Percentiles rank a stretch among this genome's conserved stretches.
phyloP scores from a whole-genome alignment of 2,329 filamentous ascomycete genomes.

The Ilyonectria destructans region DNA sequence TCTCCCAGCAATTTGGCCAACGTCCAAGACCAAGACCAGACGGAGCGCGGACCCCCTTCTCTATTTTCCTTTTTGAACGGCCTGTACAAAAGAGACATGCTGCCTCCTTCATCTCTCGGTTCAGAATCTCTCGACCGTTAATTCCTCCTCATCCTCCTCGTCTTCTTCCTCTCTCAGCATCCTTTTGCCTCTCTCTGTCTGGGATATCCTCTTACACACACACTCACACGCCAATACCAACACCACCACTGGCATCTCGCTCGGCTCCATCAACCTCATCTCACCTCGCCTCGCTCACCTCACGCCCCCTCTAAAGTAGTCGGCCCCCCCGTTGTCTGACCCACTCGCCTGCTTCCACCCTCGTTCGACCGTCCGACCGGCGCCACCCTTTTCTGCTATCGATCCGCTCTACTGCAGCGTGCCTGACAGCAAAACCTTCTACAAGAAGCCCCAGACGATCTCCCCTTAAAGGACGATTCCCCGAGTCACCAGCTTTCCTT shows the following conservation, averaged over 20 bases:
- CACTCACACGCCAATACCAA: slow-evolving; percentile 3
- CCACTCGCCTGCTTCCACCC: slow-evolving; percentile 33
- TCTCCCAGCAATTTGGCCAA: slow-evolving; percentile 19
- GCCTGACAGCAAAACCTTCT: slow-evolving; percentile 37
- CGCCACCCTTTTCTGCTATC: slow-evolving; percentile 42
- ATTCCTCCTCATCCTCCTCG: slow-evolving; percentile 10
- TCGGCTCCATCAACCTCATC: slow-evolving; percentile 18
- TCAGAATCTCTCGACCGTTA: slow-evolving; percentile 31
- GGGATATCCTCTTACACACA: not conserved
- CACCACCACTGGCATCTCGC: not conserved
- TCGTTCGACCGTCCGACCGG: slow-evolving; percentile 49
- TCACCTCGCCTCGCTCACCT: slow-evolving; percentile 41
- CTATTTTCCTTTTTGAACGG: slow-evolving; percentile 34
- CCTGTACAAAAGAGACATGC: slow-evolving; percentile 47
- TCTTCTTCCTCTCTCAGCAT: slow-evolving; percentile 16
- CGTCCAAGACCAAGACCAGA: slow-evolving; percentile 8
- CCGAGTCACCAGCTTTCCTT: slow-evolving; percentile 40
- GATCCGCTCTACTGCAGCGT: slow-evolving; percentile 43
- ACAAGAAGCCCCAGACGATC: slow-evolving; percentile 39
- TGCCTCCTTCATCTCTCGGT: slow-evolving; percentile 42
- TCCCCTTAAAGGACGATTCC: slow-evolving; percentile 40
- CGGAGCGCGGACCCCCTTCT: slow-evolving; percentile 29
- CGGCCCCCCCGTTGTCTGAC: slow-evolving; percentile 47
- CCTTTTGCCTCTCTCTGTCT: not conserved
- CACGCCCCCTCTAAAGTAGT: slow-evolving; percentile 28